Evolutionary conservation across 2,329 filamentous ascomycete genomes (phyloP).

Genomic region (Fusarium ramigenum): DNA sequence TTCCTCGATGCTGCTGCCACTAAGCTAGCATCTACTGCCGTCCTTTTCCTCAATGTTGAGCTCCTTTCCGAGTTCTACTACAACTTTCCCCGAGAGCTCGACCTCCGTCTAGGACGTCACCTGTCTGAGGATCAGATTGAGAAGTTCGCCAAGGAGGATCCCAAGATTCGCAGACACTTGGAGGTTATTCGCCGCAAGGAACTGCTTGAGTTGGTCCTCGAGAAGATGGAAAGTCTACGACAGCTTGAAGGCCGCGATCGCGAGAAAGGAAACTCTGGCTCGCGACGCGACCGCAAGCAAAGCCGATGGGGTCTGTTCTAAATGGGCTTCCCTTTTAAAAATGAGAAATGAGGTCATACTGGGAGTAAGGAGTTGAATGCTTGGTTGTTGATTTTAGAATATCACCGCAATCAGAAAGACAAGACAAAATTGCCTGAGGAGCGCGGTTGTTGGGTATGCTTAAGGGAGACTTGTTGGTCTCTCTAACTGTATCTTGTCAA

Average conservation of each 20-base stretch:
- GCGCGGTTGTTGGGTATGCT: background rate
- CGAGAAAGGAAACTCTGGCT: constrained; percentile 50
- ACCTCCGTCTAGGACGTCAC: constrained; percentile 83
- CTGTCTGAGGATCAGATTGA: constrained; percentile 84
- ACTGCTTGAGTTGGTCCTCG: constrained; percentile 87
- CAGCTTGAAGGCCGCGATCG: constrained; percentile 82
- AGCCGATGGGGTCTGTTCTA: constrained; percentile 62
- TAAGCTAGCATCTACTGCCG: constrained; percentile 92
- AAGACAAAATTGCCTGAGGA: background rate
- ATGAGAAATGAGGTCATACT: constrained; percentile 43
- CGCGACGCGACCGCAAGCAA: constrained; percentile 49
- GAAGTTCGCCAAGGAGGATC: constrained; percentile 90
- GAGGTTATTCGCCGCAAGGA: constrained; percentile 95
- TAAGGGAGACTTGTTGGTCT: background rate
- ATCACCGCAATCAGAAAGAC: constrained; percentile 12
- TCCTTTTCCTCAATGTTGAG: constrained; percentile 97
- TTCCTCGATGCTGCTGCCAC: constrained; percentile 98
- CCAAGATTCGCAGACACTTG: constrained; percentile 86
- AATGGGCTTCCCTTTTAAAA: constrained; percentile 10
- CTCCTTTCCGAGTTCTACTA: constrained; percentile 97
- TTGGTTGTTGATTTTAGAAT: constrained; percentile 41
- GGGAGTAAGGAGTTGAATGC: constrained; percentile 43
- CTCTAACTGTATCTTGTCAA: background rate
- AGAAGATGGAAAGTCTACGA: constrained; percentile 93
- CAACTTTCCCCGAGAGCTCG: constrained; percentile 93